Conservation (phyloP, 1,284 basidiomycete species). For the Ceratobasidium sp. region DNA sequence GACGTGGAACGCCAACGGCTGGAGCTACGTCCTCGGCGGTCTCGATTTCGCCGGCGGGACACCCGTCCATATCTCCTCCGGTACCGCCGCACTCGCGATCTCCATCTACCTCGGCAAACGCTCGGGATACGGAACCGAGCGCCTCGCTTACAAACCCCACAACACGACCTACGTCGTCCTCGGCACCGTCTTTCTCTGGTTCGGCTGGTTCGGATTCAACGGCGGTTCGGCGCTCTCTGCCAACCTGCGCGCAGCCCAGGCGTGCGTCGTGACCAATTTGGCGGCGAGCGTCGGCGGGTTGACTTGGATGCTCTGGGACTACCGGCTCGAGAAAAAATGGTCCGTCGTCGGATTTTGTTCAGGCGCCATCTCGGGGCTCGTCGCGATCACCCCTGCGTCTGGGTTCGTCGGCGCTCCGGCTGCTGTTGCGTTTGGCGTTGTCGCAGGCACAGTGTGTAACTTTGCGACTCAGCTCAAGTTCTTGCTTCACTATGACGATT, state of each 20-base stretch:
- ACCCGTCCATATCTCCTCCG: conserved; percentile 93
- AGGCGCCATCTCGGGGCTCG: conserved; percentile 91
- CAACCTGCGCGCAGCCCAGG: conserved; percentile 89
- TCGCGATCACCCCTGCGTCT: conserved; percentile 92
- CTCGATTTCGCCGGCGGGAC: conserved; percentile 96
- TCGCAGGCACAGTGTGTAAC: conserved; percentile 89
- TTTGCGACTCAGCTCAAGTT: conserved; percentile 96
- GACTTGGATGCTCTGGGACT: conserved; percentile 97
- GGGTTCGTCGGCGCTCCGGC: conserved; percentile 91
- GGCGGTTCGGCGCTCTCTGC: conserved; percentile 88
- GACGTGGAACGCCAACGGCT: conserved; percentile 94
- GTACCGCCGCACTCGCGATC: conserved; percentile 91
- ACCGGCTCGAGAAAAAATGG: conserved; percentile 93
- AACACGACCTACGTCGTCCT: conserved; percentile 91
- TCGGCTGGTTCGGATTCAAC: conserved; percentile 96
- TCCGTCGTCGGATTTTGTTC: conserved; percentile 96
- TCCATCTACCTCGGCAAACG: conserved; percentile 87
- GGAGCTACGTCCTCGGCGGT: conserved; percentile 83
- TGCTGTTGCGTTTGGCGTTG: conserved; percentile 86
- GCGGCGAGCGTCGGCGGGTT: conserved; percentile 88
- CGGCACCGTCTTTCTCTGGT: conserved; percentile 96
- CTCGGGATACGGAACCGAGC: conserved; percentile 92
- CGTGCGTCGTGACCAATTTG: conserved; percentile 94
- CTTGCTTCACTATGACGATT: conserved; percentile 74
- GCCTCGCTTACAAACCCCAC: conserved; percentile 90